Base-by-base conservation (phyloP, 139 green algal species). In the Micractinium conductrix region DNA sequence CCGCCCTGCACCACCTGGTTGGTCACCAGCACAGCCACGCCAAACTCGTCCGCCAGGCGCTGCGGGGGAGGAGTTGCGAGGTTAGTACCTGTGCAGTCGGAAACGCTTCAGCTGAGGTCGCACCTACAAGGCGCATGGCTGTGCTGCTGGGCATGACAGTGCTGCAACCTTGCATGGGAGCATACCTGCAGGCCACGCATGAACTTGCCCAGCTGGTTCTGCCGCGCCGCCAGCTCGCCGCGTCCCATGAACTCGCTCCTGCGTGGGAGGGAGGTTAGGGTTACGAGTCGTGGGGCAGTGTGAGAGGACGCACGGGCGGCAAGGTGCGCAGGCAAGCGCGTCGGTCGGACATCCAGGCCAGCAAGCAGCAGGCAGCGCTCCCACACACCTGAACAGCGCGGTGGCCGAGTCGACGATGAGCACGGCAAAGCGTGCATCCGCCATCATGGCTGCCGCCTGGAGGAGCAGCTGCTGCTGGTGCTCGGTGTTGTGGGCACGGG, bases 401-500 rank as follows among this genome's bases (percentile, higher is more conserved):
- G 97, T 99, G 21, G 93, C 97, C 68, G 91, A 97, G 94, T 99
- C 97, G 48, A 99, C 96, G 0, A 99, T 88, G 38, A 99, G 88
- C 40, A 99, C 85, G 10, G 93, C 92, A 87, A 99, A 99, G 22
- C 97, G 86, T 17, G 88, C 89, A 33, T 99, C 96, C 0, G 96
- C 85, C 95, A 99, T 97, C 95, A 99, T 98, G 16, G 85, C 91
- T 9, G 96, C 96, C 67, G 97, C 97, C 26, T 90, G 85, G 24
- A 95, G 74, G 40, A 99, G 94, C 68, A 99, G 92, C 78, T 95
- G 87, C 58, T 89, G 87, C 90, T 99, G 97, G 86, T 99, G 97
- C 58, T 99, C 97, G 35, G 96, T 98, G 92, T 99, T 99, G 93
- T 99, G 95, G 0, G 97, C 97, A 7, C 97, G 92, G 4, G 97